Evolutionary conservation across 768 basidiomycete species (phyloP), one percentile per base, ranked within the genome.

Genomic region (Phanerodontia chrysosporium): DNA sequence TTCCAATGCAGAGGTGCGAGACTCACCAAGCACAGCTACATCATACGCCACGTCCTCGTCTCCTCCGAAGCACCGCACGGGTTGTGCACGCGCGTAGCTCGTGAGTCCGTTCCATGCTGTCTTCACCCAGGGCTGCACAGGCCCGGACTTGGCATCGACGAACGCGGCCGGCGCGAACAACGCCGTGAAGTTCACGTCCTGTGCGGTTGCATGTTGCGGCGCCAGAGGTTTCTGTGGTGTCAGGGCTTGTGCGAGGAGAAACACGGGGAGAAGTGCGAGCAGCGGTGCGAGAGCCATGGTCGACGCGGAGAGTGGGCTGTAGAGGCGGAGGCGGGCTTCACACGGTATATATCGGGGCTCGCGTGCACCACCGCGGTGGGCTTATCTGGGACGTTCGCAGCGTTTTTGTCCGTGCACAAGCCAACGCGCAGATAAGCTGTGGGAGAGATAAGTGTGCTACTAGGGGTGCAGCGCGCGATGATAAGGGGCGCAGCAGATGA

Each of bases 41-140:
- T 72, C 70, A 57, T 65, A 72, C n/a, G 13, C 49, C 16, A 44
- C 45, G 18, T 55, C 65, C 9, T 56, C 62, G 42, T 72, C 71
- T 1, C 48, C 59, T 2, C 71, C 71, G 29, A 71, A 70, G 55
- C 71, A 72, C 21, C 70, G 32, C 36, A 69, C 52, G 1, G 71
- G 71, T 4, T 42, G 18, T 14, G 71, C 58, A 22, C 53, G 59
- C 14, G 69, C 70, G 51, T 66, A 72, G 5, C 64, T 70, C 13
- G 69, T 69, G 45, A 72, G 55, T 1, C 70, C 70, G 59, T 71
- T 64, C 66, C 66, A 70, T 7, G 65, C 39, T 22, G 59, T 51
- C 22, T 64, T 49, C 35, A 46, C 18, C 64, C 64, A 66, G 12
- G 56, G 29, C 18, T 62, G 28, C 4, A 35, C 36, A 7, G 52